Evolutionary conservation across 495 filamentous ascomycete species (phyloP).

Genomic region (Lophiostoma macrostomum): DNA sequence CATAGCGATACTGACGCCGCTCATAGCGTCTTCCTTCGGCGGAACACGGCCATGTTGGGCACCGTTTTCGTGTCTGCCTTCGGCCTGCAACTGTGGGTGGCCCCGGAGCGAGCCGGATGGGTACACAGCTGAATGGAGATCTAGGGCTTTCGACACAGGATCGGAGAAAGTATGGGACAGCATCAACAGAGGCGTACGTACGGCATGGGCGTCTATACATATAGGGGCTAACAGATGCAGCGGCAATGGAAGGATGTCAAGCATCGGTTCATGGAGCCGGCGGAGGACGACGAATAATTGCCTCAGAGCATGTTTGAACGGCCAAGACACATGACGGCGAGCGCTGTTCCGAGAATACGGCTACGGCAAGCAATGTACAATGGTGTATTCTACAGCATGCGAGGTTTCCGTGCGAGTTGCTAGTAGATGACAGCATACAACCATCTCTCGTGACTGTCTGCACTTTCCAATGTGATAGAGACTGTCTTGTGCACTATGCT

Average conservation of each 20-base stretch:
- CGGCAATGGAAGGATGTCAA: conserved; percentile 99
- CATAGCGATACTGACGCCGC: conserved; percentile 30
- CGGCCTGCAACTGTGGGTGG: conserved; percentile 82
- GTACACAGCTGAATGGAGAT: conserved; percentile 16
- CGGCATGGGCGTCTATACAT: not conserved
- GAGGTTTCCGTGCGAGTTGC: conserved; percentile 4
- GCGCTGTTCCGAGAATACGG: not conserved
- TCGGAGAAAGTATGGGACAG: conserved; percentile 85
- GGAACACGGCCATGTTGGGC: conserved; percentile 81
- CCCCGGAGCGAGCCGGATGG: not conserved
- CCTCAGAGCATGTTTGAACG: not conserved
- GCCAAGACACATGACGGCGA: not conserved
- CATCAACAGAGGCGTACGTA: conserved; percentile 83
- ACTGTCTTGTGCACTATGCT: not conserved
- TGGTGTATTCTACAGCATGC: conserved; percentile 29
- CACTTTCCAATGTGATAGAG: not conserved
- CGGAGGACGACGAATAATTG: conserved; percentile 52
- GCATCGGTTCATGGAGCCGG: conserved; percentile 68
- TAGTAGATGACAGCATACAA: not conserved
- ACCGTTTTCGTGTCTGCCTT: conserved; percentile 84
- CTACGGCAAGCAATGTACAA: conserved; percentile 17
- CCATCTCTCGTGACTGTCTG: not conserved
- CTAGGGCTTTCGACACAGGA: conserved; percentile 69
- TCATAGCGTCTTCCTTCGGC: conserved; percentile 74
- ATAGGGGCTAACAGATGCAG: conserved; percentile 51